phyloP scores from a whole-genome alignment of 306 rosid species.

The Spatholobus suberectus region DNA sequence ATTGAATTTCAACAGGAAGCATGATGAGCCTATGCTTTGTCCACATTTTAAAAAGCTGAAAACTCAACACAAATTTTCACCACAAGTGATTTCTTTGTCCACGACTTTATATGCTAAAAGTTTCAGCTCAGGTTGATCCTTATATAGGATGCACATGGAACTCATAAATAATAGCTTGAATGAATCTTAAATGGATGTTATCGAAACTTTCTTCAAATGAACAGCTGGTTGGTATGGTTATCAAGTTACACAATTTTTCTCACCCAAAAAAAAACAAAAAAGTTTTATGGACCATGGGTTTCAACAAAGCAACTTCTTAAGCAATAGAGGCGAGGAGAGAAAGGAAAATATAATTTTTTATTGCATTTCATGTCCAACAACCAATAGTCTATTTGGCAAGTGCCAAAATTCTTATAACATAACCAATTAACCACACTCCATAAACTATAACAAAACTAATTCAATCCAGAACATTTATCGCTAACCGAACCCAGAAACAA shows the following conservation, averaged over 20 bases:
- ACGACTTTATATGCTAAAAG: not conserved
- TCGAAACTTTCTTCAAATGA: not conserved
- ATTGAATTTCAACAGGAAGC: not conserved
- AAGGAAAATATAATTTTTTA: not conserved
- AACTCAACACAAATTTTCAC: not conserved
- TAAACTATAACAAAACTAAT: not conserved
- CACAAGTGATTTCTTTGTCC: conserved; percentile 1
- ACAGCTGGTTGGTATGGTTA: not conserved
- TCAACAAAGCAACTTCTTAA: conserved; percentile 4
- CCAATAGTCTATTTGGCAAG: not conserved
- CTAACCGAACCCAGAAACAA: not conserved
- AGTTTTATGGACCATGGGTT: not conserved
- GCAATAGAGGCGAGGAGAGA: not conserved
- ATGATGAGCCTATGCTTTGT: not conserved
- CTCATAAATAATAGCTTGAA: conserved; percentile 1
- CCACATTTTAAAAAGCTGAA: not conserved
- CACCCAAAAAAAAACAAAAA: not conserved
- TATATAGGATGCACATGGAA: not conserved
- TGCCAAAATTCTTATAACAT: not conserved
- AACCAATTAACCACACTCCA: not conserved
- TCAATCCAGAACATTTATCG: not conserved
- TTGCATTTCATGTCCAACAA: not conserved
- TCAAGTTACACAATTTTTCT: conserved; percentile 5
- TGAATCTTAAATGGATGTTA: conserved; percentile 12
- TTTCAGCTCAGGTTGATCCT: not conserved